Base-by-base conservation (phyloP, 2,329 filamentous ascomycete genomes). In the Calonectria pauciramosa region DNA sequence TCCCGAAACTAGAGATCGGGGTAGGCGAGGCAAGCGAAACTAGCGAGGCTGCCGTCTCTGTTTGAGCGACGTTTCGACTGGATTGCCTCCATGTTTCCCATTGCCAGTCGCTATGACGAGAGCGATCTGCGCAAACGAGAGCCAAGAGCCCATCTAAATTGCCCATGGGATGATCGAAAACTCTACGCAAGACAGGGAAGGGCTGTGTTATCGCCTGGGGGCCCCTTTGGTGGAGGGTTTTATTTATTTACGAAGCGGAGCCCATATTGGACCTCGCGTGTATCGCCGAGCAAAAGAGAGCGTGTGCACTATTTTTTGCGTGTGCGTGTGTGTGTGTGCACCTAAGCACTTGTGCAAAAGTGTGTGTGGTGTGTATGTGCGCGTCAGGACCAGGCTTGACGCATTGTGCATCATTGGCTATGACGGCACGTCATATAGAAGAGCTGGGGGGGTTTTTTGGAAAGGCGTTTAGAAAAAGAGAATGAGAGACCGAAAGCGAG, bases 61-160 rank as follows among this genome's bases (percentile, higher is more conserved):
- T 38, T 63, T 72, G 32, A 59, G n/a, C 14, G 34, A 28, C 26
- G 70, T 72, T 68, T 72, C 64, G 70, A n/a, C 51, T 30, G 70
- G 51, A 54, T 60, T 67, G 70, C 51, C 36, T 56, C 30, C 38
- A 49, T 71, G 56, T 49, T 36, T 71, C 26, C 47, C 6, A 38
- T 30, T 32, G n/a, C n/a, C 20, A 38, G 36, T 68, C 64, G 63
- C 51, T 71, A 60, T 66, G 68, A 65, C 59, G 34, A n/a, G 60
- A 71, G 28, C 23, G 68, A 71, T 71, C 68, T 47, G 36, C 68
- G 44, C 38, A 14, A 23, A 23, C 16, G 36, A 23, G 51, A 20
- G 38, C 28, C 38, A 47, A 34, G 44, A 70, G 36, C 44, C 34
- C 44, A 56, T 36, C 49, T 49, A 56, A 56, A 65, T 66, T 65